phyloP scores from a whole-genome alignment of 1,139 yeast genomes.

The Suhomyces yuchorum region DNA sequence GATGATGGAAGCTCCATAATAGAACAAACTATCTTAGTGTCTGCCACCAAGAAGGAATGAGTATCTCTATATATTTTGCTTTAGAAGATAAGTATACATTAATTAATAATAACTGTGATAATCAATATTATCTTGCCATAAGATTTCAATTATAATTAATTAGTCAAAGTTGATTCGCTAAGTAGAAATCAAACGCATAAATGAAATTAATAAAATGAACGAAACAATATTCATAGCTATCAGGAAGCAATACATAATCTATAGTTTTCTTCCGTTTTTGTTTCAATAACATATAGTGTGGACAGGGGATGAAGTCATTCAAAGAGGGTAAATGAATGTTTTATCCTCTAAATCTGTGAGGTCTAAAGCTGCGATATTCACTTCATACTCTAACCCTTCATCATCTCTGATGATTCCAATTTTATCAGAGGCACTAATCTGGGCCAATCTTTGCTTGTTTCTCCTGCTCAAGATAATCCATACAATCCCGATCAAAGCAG shows the following conservation, averaged over 20 bases:
- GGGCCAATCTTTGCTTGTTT: constrained; percentile 33
- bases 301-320: too few relatives aligned
- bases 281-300: too few relatives aligned
- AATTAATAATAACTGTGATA: too few relatives aligned
- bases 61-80: not conserved
- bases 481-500: constrained; percentile 37
- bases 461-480: constrained; percentile 40
- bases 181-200: too few relatives aligned
- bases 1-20: constrained; percentile 11
- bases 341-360: constrained; percentile 50
- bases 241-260: too few relatives aligned
- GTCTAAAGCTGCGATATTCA: constrained; percentile 44
- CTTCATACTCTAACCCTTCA: constrained; percentile 33
- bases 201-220: too few relatives aligned
- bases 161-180: too few relatives aligned
- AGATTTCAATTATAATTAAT: too few relatives aligned
- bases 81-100: not conserved
- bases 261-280: too few relatives aligned
- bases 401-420: constrained; percentile 30
- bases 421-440: constrained; percentile 10
- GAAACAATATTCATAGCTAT: too few relatives aligned
- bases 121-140: too few relatives aligned
- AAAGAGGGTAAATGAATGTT: constrained; percentile 42
- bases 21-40: constrained; percentile 7
- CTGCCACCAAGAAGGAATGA: constrained; percentile 6